Base-by-base conservation (phyloP, 192 early-diverging fungal genomes). In the Backusella macrospora region DNA sequence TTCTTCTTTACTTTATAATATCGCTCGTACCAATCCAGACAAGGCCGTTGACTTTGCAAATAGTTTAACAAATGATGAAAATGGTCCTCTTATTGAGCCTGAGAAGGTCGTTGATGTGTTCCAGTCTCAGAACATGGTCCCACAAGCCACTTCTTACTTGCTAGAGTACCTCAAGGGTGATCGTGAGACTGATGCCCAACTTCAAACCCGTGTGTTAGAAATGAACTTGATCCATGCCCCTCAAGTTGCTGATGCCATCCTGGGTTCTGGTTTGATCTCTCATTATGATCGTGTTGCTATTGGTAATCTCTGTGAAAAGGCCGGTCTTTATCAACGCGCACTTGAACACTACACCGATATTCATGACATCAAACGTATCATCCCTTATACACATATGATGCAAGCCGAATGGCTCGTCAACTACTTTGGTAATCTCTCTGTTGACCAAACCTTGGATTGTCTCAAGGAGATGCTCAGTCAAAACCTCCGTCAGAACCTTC, bases 201-300 rank as follows among this genome's bases (percentile, higher is more conserved):
- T 99, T 34, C 98, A 99, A 81, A 99, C 98, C 9, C 89, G 92
- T 62, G 85, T 98, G 71, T 87, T 99, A 29, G 98, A 99, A 86
- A 97, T 98, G 92, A 99, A 99, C 80, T 86, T 99, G 55, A 81
- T 98, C 62, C 93, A 98, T 75, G 94, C 96, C 18, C 98, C 98
- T 39, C 98, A 98, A 75, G 98, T 99, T 15, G 98, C 98, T n/a
- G 98, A 99, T 80, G 98, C 98, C 55, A 99, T 99, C 72, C 80
- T 99, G 29, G 92, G 96, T 45, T 98, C 98, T 78, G 87, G 94
- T 74, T 95, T 97, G 91, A 95, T 99, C 79, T 92, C 91, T 38
- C 94, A 98, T 75, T 99, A 98, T 81, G 98, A 99, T 80, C 90
- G 93, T 16, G 87, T 92, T 13, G 91, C 95, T 69, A 92, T 99